Percentiles rank a stretch among this genome's conserved stretches.
Conservation (phyloP, 2,329 filamentous ascomycete species). For the Byssoonygena ceratinophila region DNA sequence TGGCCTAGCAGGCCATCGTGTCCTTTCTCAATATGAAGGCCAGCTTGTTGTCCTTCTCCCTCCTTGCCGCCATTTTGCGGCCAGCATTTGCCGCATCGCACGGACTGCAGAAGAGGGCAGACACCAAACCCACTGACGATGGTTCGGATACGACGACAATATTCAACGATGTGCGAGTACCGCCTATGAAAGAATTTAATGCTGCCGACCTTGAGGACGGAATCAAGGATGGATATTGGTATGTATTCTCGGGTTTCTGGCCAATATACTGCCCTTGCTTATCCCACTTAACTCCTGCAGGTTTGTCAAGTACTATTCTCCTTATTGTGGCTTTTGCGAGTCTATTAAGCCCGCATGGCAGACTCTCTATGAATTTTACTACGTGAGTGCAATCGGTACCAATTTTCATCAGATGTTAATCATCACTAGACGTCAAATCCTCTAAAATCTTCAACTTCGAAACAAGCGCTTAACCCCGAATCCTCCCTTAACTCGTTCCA, state of each 20-base stretch:
- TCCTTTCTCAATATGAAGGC: slow-evolving; percentile 11
- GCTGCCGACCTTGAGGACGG: slow-evolving; percentile 40
- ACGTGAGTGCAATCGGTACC: slow-evolving; percentile 25
- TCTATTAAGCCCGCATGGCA: slow-evolving; percentile 76
- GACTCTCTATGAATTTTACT: slow-evolving; percentile 90
- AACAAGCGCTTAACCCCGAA: slow-evolving; percentile 40
- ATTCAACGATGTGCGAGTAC: slow-evolving; percentile 45
- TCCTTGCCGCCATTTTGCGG: slow-evolving; percentile 8
- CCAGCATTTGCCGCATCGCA: slow-evolving; percentile 12
- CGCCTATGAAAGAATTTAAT: slow-evolving; percentile 40
- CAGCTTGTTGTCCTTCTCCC: slow-evolving; percentile 4
- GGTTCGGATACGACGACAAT: slow-evolving; percentile 27
- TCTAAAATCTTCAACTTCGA: slow-evolving; percentile 41
- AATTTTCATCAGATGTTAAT: slow-evolving; percentile 19
- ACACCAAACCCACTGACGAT: slow-evolving; percentile 15
- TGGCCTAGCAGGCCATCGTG: slow-evolving; percentile 12
- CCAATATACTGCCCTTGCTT: background rate
- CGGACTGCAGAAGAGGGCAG: slow-evolving; percentile 24
- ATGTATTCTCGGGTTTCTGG: slow-evolving; percentile 15
- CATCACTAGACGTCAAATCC: slow-evolving; percentile 63
- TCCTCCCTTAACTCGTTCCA: slow-evolving; percentile 57
- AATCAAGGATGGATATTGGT: slow-evolving; percentile 46
- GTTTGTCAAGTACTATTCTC: slow-evolving; percentile 46
- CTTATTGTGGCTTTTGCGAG: slow-evolving; percentile 58
- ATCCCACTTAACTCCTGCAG: slow-evolving; percentile 24